Percentiles rank a stretch among this genome's conserved stretches.
Conservation (phyloP, 345 rosid species). For the Salix viminalis region DNA sequence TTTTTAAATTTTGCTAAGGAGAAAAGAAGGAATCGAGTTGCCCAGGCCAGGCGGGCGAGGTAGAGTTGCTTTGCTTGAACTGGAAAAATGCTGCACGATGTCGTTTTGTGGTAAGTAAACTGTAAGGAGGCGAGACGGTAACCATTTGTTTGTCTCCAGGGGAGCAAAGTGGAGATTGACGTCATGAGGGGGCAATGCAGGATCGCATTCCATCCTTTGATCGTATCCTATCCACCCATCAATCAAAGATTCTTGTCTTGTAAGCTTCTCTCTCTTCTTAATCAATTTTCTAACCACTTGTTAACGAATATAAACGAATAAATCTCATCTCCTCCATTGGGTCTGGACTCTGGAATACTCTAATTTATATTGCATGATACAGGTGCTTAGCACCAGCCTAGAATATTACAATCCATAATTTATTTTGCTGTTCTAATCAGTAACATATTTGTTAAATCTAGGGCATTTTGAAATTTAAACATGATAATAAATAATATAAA, state of each 20-base stretch:
- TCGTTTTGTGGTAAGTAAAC: not conserved
- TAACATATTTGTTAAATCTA: not conserved
- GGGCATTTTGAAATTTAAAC: too few species aligned
- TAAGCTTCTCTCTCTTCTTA: too few species aligned
- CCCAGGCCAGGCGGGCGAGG: not conserved
- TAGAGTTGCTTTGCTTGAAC: not conserved
- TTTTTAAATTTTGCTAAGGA: not conserved
- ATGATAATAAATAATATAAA: too few species aligned
- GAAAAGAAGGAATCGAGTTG: not conserved
- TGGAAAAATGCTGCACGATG: conserved; percentile 5
- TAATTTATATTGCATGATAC: not conserved
- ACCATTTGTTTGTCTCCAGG: not conserved
- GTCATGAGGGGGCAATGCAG: not conserved
- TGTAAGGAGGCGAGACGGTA: not conserved
- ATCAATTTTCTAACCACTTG: too few species aligned
- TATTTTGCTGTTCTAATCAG: not conserved
- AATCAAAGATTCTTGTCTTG: too few species aligned
- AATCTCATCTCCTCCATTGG: too few species aligned
- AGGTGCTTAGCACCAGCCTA: not conserved
- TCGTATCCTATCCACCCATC: not conserved
- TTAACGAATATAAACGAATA: too few species aligned
- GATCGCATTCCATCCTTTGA: too few species aligned
- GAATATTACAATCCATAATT: not conserved
- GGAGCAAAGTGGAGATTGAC: not conserved
- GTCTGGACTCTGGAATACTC: too few species aligned